Percentiles rank a stretch among this genome's conserved stretches.
Conservation (phyloP, 768 basidiomycete genomes). For the Grammothele lineata region DNA sequence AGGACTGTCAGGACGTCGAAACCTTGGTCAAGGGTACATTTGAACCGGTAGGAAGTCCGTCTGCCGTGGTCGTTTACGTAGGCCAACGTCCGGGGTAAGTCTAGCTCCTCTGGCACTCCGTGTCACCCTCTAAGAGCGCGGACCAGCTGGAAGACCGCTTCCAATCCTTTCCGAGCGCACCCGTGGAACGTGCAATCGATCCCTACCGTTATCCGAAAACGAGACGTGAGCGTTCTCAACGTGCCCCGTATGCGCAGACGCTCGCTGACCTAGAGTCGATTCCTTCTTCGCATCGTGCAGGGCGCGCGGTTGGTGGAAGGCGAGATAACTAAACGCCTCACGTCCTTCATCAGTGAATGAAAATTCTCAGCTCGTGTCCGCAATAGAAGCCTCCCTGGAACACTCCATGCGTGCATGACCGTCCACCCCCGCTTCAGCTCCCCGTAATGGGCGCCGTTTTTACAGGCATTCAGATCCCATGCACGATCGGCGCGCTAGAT, state of each 20-base stretch:
- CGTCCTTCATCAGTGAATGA: slow-evolving; percentile 11
- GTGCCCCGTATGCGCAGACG: slow-evolving; percentile 2
- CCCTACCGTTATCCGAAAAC: slow-evolving; percentile 63
- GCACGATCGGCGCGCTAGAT: slow-evolving; percentile 1
- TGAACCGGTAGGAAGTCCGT: slow-evolving; percentile 36
- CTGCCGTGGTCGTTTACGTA: slow-evolving; percentile 63
- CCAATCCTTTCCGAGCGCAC: slow-evolving; percentile 54
- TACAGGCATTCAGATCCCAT: too few species aligned
- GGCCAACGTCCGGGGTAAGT: slow-evolving; percentile 62
- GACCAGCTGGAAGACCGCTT: slow-evolving; percentile 62
- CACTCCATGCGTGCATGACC: not conserved
- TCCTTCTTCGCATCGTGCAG: slow-evolving; percentile 5
- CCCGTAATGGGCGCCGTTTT: not conserved
- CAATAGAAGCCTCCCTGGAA: too few species aligned
- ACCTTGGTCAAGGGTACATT: slow-evolving; percentile 50
- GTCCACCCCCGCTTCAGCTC: not conserved
- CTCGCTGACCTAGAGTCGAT: not conserved
- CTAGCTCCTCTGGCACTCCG: too few species aligned
- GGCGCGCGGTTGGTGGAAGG: slow-evolving; percentile 39
- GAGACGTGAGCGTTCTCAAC: slow-evolving; percentile 42
- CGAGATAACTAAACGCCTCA: slow-evolving; percentile 27
- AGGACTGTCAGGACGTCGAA: slow-evolving; percentile 71
- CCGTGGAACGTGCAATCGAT: slow-evolving; percentile 59
- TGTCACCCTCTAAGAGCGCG: slow-evolving; percentile 2
- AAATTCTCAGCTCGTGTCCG: not conserved